Evolutionary conservation across 306 rosid genomes (phyloP).

Genomic region (Fragaria iinumae): DNA sequence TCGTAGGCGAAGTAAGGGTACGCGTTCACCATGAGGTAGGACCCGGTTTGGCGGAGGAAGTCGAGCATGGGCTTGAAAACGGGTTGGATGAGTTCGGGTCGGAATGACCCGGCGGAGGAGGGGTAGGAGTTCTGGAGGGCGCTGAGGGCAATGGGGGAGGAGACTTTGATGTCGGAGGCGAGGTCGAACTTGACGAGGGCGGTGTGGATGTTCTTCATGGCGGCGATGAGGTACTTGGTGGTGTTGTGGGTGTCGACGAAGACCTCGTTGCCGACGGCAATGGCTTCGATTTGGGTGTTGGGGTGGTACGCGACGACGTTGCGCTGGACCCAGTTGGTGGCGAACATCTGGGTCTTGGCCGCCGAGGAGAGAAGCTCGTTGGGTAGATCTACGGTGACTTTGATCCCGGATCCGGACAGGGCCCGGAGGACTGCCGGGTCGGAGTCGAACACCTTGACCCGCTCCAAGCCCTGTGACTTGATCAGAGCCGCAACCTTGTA

Average conservation of each 20-base stretch:
- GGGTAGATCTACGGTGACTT: constrained; percentile 91
- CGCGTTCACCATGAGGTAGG: constrained; percentile 85
- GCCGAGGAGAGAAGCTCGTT: constrained; percentile 72
- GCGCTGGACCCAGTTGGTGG: constrained; percentile 65
- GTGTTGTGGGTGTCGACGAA: constrained; percentile 73
- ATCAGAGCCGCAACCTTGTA: constrained; percentile 62
- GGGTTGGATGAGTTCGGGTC: constrained; percentile 60
- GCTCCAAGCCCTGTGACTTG: constrained; percentile 52
- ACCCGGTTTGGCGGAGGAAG: constrained; percentile 76
- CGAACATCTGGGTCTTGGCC: constrained; percentile 59
- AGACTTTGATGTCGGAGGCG: constrained; percentile 58
- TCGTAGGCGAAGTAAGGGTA: constrained; percentile 96
- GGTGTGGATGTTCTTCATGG: constrained; percentile 82
- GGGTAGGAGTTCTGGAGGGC: constrained; percentile 89
- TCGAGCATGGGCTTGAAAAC: constrained; percentile 74
- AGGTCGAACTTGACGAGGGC: constrained; percentile 62
- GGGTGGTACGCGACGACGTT: constrained; percentile 79
- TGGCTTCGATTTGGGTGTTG: constrained; percentile 78
- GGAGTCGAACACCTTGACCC: constrained; percentile 82
- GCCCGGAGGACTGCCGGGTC: constrained; percentile 84
- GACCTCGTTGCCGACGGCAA: constrained; percentile 94
- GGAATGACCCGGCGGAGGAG: constrained; percentile 81
- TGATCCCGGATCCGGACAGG: constrained; percentile 62
- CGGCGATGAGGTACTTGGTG: constrained; percentile 73
- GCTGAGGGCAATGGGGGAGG: constrained; percentile 86